Base-by-base conservation (phyloP, 208 protist genomes). In the Crithidia sp. region DNA sequence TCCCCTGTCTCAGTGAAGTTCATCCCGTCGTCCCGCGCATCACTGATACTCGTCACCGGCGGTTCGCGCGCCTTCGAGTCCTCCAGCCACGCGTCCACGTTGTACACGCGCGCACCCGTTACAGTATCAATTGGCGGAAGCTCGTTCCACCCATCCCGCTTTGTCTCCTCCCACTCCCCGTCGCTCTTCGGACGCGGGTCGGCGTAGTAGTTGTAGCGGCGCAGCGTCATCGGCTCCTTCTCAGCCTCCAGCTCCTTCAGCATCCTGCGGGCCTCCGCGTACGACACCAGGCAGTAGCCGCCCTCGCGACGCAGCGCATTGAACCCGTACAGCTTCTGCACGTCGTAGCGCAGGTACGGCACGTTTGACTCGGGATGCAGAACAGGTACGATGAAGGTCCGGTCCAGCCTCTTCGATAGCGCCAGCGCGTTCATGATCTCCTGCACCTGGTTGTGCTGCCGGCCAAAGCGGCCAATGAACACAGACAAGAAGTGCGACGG, bases 381-480 rank as follows among this genome's bases (percentile, higher is more conserved):
- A 13, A 41, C 50, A 2, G 70, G 61, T 12, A 68, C 10, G 39
- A 68, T 45, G 39, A 75, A 68, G 8, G 61, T 75, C 36, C 70
- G 70, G 44, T 62, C 53, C 39, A 57, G 10, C 36, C 36, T 43
- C 6, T 14, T 49, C 17, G 70, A 40, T 19, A 75, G 53, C 14
- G 70, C 49, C 6, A 68, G n/a, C 12, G 50, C 37, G 61, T 75
- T 65, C 60, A 62, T 4, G 14, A 75, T 36, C 43, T 66, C 60
- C 53, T 68, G 61, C 61, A 75, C 17, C 61, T 75, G 70, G 8
- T 65, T 66, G 70, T 75, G 59, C 36, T 75, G 70, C 0, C 61
- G 50, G 43, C 70, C 70, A 12, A 52, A 75, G 61, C 70, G 61
- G 52, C 61, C 70, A 58, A 75, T n/a, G 53, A 9, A 16, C 45